phyloP scores from a whole-genome alignment of 2,329 filamentous ascomycete species.

The Ceratocystiopsis brevicomis region DNA sequence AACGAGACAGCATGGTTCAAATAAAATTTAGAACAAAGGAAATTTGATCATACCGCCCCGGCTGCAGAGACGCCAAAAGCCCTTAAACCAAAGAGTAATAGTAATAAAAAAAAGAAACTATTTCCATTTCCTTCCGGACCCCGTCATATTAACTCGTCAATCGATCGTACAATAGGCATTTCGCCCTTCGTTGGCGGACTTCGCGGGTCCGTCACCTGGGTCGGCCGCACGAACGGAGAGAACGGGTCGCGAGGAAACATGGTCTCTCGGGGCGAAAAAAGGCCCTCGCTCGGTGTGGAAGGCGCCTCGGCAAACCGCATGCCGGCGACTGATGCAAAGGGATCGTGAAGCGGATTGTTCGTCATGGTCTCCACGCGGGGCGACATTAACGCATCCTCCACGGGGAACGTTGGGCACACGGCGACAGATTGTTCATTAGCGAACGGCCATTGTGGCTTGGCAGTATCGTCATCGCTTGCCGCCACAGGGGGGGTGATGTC shows the following conservation, averaged over 20 bases:
- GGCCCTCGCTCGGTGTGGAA: conserved; percentile 30
- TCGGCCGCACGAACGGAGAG: conserved; percentile 30
- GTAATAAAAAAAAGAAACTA: too few species aligned
- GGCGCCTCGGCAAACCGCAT: conserved; percentile 34
- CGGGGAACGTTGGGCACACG: conserved; percentile 1
- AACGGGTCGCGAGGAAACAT: conserved; percentile 36
- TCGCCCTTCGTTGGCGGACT: conserved; percentile 59
- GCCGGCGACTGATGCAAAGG: conserved; percentile 22
- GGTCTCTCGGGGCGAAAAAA: conserved; percentile 33
- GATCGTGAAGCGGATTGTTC: conserved; percentile 40
- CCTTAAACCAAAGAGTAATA: too few species aligned
- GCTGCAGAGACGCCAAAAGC: too few species aligned
- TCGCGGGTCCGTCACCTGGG: conserved; percentile 43
- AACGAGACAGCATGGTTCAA: too few species aligned
- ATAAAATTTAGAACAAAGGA: too few species aligned
- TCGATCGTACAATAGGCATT: conserved; percentile 57
- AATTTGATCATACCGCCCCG: too few species aligned
- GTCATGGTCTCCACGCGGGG: conserved; percentile 58
- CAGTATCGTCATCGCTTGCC: background rate
- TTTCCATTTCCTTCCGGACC: too few species aligned
- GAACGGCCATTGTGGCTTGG: too few species aligned
- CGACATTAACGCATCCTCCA: conserved; percentile 40
- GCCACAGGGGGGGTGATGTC: conserved; percentile 10
- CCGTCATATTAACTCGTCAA: conserved; percentile 52
- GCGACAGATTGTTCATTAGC: background rate